Percentiles rank a stretch among this genome's conserved stretches.
phyloP scores from a whole-genome alignment of 2,329 filamentous ascomycete genomes.

The Monosporascus sp. region DNA sequence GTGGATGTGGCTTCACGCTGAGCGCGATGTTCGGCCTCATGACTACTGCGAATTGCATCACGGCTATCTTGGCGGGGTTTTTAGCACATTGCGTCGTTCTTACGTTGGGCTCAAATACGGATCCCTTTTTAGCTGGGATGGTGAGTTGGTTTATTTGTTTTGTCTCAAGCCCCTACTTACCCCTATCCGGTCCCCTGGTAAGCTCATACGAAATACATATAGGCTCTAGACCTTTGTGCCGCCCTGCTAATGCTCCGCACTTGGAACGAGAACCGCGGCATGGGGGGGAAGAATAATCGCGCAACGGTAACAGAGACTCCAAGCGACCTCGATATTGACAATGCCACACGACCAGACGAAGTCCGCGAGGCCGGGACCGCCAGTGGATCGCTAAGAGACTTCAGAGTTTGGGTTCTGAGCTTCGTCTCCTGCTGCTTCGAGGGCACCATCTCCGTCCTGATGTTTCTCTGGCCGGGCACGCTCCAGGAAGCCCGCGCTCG shows the following conservation, averaged over 20 bases:
- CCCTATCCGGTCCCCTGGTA: neutral
- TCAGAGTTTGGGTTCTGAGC: constrained; percentile 26
- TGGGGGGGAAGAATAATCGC: neutral
- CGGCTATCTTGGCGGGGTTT: constrained; percentile 47
- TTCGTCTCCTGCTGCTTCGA: constrained; percentile 30
- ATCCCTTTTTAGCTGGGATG: constrained; percentile 44
- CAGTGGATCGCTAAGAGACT: constrained; percentile 10
- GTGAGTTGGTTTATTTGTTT: constrained; percentile 11
- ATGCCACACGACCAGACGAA: neutral
- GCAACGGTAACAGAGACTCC: neutral
- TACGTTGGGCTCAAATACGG: constrained; percentile 39
- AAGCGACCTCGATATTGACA: neutral
- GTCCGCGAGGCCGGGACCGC: neutral
- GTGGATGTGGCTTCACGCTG: constrained; percentile 26
- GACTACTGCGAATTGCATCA: constrained; percentile 46
- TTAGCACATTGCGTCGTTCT: constrained; percentile 44
- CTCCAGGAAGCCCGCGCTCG: constrained; percentile 24
- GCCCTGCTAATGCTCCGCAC: constrained; percentile 24
- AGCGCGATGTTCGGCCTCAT: constrained; percentile 46
- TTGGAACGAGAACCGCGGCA: constrained; percentile 26
- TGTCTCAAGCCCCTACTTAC: neutral
- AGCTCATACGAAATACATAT: neutral
- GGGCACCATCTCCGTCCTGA: constrained; percentile 28
- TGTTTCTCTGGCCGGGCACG: constrained; percentile 29
- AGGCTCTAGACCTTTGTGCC: constrained; percentile 22